Evolutionary conservation across 208 protist genomes (phyloP), one percentile per base, ranked within the genome.

Genomic region (Leishmania aethiopica): DNA sequence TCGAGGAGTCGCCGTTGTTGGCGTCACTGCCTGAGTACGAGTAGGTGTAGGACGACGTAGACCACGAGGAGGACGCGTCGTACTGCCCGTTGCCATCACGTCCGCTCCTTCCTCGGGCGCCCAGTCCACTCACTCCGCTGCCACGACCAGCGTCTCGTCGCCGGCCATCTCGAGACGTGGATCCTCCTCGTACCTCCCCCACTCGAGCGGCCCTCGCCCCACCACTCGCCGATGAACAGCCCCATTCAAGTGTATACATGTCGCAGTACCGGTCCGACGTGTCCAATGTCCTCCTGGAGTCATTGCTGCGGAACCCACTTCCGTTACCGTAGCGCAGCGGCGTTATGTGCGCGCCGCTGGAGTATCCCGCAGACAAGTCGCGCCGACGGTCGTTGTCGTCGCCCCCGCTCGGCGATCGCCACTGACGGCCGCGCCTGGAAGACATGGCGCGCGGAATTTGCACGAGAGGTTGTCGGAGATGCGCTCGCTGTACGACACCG

Each of bases 361-460:
- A 22, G 32, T 22, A 35, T 0, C 25, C 11, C 17, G 32, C 60
- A 32, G 32, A 72, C 8, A 10, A 70, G 19, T 32, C 15, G 35
- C 25, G 57, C 35, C 42, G 5, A 28, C 40, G 10, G 2, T 51
- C 45, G 22, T 35, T 53, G 53, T 47, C 57, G 28, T 15, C 42
- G 59, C 59, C 22, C 6, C n/a, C 7, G 32, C 49, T 59, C 45
- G 47, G 60, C 22, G 47, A 59, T 32, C 59, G 53, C 66, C 60
- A 76, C 47, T 51, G 53, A 5, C 75, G 74, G 37, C 75, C 79
- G 1, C 78, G 78, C 37, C 70, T 53, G 2, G 79, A 80, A 3
- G 83, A 80, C 83, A 86, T 86, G 53, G 83, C 64, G 25, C 66
- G 13, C 66, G 75, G 59, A 86, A 86, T 53, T 83, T 64, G 3